Evolutionary conservation across 2,329 filamentous ascomycete species (phyloP), one percentile per base, ranked within the genome.

Genomic region (Mariannaea sp.): DNA sequence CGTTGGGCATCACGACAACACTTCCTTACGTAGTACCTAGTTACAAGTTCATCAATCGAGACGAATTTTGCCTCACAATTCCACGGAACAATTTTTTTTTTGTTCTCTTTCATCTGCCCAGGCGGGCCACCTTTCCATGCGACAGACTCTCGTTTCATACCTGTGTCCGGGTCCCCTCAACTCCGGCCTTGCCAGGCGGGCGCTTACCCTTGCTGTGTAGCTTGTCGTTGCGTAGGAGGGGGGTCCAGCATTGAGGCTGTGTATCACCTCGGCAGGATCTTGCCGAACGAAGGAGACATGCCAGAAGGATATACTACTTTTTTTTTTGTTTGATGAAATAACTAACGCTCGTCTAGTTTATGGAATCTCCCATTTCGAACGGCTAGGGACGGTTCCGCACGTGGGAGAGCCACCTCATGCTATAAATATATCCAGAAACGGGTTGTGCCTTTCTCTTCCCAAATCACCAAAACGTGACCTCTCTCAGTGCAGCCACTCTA

Each of bases 211-310:
- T n/a, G n/a, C n/a, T n/a, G n/a, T 30, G 39, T 26, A 26, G 40
- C 35, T 52, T 53, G 38, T 48, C 50, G 38, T 9, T 16, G 50
- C 48, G 42, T 53, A 43, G 44, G 50, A 20, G 22, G 22, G 22
- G 22, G n/a, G n/a, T n/a, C 20, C 33, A 44, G 33, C 38, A 16
- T 27, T 47, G 32, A 33, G 43, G 50, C 50, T 14, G 44, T 48
- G 39, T 14, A 4, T 16, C 14, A 5, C 19, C 19, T 16, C 27
- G 16, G 20, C 22, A 4, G 13, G 12, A 20, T 35, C 47, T 44
- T 16, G 40, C 16, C 24, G 13, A 20, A 42, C 29, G 22, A 26
- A 32, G 47, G 22, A 24, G 39, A 17, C 8, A 24, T n/a, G 22
- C 22, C 8, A 5, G 22, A 5, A 24, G 17, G 38, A n/a, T n/a